Evolutionary conservation across 106 monocot genomes (phyloP).

Genomic region (Dendrobium catenatum): DNA sequence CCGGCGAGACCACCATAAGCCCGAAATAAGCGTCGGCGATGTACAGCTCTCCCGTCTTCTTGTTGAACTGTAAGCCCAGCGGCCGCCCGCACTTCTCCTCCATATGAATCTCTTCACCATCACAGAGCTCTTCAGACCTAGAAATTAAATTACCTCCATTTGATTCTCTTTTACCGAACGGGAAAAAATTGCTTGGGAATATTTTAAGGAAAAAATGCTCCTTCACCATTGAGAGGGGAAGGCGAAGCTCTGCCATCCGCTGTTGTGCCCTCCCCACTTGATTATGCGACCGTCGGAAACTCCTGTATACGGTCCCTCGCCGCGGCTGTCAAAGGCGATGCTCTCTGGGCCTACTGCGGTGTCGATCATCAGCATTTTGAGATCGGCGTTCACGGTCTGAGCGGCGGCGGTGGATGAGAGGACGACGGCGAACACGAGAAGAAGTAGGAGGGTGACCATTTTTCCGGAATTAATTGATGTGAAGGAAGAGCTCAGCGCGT

Average conservation of each 20-base stretch:
- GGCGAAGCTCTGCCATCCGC: slow-evolving; percentile 12
- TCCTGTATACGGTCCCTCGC: slow-evolving; percentile 52
- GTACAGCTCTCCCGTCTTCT: slow-evolving; percentile 33
- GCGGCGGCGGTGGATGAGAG: not conserved
- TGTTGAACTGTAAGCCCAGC: slow-evolving; percentile 39
- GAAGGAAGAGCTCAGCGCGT: not conserved
- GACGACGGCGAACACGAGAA: not conserved
- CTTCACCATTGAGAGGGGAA: not conserved
- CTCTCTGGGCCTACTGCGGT: slow-evolving; percentile 40
- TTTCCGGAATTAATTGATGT: no score
- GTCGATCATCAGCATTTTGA: not conserved
- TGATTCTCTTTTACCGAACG: no score
- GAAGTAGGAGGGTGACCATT: not conserved
- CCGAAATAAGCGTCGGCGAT: slow-evolving; percentile 46
- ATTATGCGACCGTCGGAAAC: slow-evolving; percentile 46
- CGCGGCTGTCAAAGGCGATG: slow-evolving; percentile 41
- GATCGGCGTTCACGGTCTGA: not conserved
- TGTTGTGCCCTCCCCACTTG: slow-evolving; percentile 23
- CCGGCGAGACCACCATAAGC: slow-evolving; percentile 25
- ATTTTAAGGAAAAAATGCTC: no score
- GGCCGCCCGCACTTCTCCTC: slow-evolving; percentile 46
- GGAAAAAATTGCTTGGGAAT: no score
- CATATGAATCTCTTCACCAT: not conserved
- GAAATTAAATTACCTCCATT: not conserved
- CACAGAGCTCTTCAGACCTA: not conserved